Percentiles rank a stretch among this genome's conserved stretches.
Evolutionary conservation across 1,284 basidiomycete species (phyloP).

Genomic region (Malassezia equina): DNA sequence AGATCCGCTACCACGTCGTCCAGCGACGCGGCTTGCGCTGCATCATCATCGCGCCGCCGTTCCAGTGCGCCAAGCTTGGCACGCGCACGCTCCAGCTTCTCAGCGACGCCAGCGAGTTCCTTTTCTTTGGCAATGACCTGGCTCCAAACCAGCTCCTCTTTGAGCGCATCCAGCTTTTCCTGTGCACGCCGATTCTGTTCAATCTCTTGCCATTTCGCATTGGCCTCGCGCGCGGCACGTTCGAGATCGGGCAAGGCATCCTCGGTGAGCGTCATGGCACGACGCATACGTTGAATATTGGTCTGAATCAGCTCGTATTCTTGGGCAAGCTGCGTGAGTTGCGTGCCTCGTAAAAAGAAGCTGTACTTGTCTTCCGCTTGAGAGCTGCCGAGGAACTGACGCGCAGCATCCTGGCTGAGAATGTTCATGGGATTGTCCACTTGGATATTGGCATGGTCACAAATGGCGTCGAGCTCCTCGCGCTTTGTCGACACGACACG

Average conservation of each 20-base stretch:
- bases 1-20: constrained; percentile 19
- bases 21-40: constrained; percentile 18
- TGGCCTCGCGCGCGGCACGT: constrained; percentile 57
- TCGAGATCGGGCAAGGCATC: constrained; percentile 66
- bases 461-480: constrained; percentile 73
- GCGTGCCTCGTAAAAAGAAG: constrained; percentile 88
- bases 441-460: constrained; percentile 90
- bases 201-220: constrained; percentile 61
- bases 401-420: constrained; percentile 53
- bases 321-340: constrained; percentile 72
- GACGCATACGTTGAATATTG: constrained; percentile 31
- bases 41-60: constrained; percentile 17
- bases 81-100: constrained; percentile 21
- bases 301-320: constrained; percentile 67
- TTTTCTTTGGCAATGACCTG: constrained; percentile 65
- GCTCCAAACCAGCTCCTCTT: constrained; percentile 78
- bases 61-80: constrained; percentile 21
- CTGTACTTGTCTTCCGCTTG: constrained; percentile 73
- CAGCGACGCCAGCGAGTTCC: constrained; percentile 22
- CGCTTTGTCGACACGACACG: constrained; percentile 66
- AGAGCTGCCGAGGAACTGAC: constrained; percentile 78
- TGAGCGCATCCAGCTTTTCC: constrained; percentile 60
- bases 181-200: constrained; percentile 63
- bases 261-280: constrained; percentile 48
- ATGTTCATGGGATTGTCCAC: constrained; percentile 96